These are phyloP conservation scores for Podaxis sp. DNA, from an alignment of 768 basidiomycete genomes.

Conservation along the genomic window DNA sequence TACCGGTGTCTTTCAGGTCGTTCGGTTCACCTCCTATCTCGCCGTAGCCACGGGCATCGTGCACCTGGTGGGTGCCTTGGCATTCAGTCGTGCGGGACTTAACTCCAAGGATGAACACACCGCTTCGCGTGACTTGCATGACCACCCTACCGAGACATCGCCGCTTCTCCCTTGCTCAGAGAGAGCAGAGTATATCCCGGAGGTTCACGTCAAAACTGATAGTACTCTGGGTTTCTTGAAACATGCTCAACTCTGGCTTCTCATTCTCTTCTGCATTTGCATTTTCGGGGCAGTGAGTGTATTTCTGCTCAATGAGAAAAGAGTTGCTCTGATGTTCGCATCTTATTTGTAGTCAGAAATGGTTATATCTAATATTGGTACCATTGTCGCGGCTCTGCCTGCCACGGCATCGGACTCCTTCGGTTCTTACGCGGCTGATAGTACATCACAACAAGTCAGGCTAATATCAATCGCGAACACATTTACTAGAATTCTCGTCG, in stretches of 20 bases:
- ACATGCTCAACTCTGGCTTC: conserved; percentile 64
- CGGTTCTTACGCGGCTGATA: conserved; percentile 21
- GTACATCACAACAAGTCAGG: conserved; percentile 65
- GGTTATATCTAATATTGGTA: conserved; percentile 82
- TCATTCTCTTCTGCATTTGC: conserved; percentile 49
- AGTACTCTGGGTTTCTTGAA: conserved; percentile 44
- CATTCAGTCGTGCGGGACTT: conserved; percentile 8
- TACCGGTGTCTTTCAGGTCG: conserved; percentile 44
- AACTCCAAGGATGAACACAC: conserved; percentile 8
- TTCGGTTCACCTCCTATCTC: conserved; percentile 55
- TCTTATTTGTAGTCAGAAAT: conserved; percentile 58
- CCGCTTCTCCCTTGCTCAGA: conserved; percentile 24
- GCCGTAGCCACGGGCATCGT: conserved; percentile 51
- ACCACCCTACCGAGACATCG: conserved; percentile 30
- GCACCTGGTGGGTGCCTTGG: conserved; percentile 55
- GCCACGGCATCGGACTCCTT: conserved; percentile 21
- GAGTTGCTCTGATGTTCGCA: neutral
- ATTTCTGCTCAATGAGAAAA: neutral
- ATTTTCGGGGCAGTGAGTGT: conserved; percentile 69
- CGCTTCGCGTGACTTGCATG: conserved; percentile 1
- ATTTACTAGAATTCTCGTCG: conserved; percentile 61
- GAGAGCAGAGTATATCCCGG: conserved; percentile 7
- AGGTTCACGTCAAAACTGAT: conserved; percentile 15
- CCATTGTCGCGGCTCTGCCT: conserved; percentile 68
- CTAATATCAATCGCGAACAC: conserved; percentile 74